Conservation (phyloP, 306 rosid species). For the Prinsepia uniflora region DNA sequence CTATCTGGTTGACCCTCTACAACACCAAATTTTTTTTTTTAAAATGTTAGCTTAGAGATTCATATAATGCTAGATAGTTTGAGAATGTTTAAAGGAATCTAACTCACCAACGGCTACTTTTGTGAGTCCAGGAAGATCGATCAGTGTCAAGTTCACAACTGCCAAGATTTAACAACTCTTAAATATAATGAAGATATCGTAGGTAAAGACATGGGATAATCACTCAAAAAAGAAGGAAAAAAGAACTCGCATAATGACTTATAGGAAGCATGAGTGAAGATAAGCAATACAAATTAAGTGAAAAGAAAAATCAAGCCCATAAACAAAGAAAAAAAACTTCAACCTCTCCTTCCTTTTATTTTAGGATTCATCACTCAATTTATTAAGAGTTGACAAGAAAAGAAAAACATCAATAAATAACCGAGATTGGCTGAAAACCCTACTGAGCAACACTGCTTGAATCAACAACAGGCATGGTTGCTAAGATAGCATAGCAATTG, state of each 20-base stretch:
- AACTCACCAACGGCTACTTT: slow-evolving; percentile 48
- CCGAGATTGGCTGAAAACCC: too few species aligned
- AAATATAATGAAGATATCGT: background rate
- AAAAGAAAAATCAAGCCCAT: background rate
- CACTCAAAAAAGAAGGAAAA: background rate
- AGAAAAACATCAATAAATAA: too few species aligned
- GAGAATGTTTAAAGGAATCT: background rate
- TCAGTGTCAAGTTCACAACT: slow-evolving; percentile 45
- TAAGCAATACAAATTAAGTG: background rate
- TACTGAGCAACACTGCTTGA: too few species aligned
- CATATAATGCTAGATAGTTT: background rate
- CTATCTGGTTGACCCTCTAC: slow-evolving; percentile 45
- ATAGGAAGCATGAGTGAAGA: background rate
- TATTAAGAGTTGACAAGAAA: background rate
- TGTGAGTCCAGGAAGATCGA: slow-evolving; percentile 51
- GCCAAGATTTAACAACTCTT: slow-evolving; percentile 11
- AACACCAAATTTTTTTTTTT: slow-evolving; percentile 2
- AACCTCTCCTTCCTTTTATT: background rate
- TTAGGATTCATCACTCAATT: background rate
- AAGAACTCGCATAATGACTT: background rate
- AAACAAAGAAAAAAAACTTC: background rate
- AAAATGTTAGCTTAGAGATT: background rate
- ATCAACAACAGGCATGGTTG: too few species aligned
- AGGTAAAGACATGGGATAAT: background rate
- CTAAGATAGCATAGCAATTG: too few species aligned